A percentile compares a stretch with the other conserved stretches of the same genome.
Evolutionary conservation across 2,329 filamentous ascomycete genomes (phyloP).

Genomic region (Leptographium galeiforme): DNA sequence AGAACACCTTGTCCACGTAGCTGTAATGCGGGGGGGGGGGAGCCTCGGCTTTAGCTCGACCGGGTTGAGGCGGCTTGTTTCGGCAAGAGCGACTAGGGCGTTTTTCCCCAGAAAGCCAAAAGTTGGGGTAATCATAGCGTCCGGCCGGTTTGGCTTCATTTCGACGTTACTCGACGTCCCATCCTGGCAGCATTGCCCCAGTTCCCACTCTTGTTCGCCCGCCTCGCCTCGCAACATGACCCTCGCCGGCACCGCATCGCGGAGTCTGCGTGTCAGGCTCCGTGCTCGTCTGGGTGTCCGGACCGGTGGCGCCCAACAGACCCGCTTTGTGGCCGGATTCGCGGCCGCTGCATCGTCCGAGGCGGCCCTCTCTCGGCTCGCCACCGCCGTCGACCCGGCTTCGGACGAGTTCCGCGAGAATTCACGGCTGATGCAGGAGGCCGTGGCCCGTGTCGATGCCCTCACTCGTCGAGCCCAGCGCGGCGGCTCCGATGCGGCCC

Average conservation of each 20-base stretch:
- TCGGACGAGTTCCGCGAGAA: slow-evolving; percentile 76
- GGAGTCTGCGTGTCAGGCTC: too few species aligned
- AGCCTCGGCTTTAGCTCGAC: not conserved
- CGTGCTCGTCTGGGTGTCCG: too few species aligned
- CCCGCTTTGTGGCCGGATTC: slow-evolving; percentile 50
- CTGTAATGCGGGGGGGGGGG: not conserved
- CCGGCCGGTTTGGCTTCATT: not conserved
- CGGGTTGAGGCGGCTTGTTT: not conserved
- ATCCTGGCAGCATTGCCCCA: not conserved
- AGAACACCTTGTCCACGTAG: not conserved
- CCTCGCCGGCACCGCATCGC: not conserved
- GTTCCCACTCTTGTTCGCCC: not conserved
- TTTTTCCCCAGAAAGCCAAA: not conserved
- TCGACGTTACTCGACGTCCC: too few species aligned
- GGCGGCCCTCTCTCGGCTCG: slow-evolving; percentile 65
- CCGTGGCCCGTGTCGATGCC: slow-evolving; percentile 53
- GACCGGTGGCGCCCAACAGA: too few species aligned
- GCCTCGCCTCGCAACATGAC: not conserved
- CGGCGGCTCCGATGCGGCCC: slow-evolving; percentile 69
- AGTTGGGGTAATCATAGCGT: not conserved
- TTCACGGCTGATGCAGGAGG: slow-evolving; percentile 58
- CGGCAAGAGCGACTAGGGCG: not conserved
- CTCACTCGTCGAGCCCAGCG: slow-evolving; percentile 59
- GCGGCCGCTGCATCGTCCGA: slow-evolving; percentile 69
- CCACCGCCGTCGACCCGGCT: slow-evolving; percentile 60